phyloP scores from a whole-genome alignment of 148 eudicot species.

The Selenicereus undatus region DNA sequence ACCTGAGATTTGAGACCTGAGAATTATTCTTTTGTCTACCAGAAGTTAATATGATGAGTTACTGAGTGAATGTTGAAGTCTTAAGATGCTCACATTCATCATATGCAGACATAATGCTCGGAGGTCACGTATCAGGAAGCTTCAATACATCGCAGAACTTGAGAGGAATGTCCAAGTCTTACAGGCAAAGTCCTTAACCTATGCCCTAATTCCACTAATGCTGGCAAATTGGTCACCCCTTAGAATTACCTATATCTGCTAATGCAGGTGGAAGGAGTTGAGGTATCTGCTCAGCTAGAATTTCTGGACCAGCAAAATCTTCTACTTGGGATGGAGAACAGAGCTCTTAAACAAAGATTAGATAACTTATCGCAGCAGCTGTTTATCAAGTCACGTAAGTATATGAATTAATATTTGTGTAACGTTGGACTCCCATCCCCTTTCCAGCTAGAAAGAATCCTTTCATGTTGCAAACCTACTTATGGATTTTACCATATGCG shows the following conservation, averaged over 20 bases:
- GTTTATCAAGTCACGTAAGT: slow-evolving; percentile 56
- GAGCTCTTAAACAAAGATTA: slow-evolving; percentile 61
- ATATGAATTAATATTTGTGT: neutral
- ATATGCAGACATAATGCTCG: slow-evolving; percentile 68
- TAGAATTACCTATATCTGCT: neutral
- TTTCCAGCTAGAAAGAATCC: neutral
- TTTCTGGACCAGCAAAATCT: slow-evolving; percentile 76
- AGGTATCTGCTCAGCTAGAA: slow-evolving; percentile 61
- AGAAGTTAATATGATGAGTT: neutral
- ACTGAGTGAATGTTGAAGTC: neutral
- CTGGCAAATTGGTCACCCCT: neutral
- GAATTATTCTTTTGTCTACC: neutral
- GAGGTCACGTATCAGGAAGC: slow-evolving; percentile 73
- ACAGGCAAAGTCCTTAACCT: slow-evolving; percentile 35
- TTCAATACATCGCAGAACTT: slow-evolving; percentile 71
- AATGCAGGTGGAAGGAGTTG: slow-evolving; percentile 53
- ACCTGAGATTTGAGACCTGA: neutral
- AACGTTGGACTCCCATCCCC: neutral
- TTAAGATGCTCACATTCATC: neutral
- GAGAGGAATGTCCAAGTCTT: slow-evolving; percentile 61
- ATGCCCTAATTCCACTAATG: neutral
- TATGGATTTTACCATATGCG: neutral
- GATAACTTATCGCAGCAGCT: slow-evolving; percentile 70
- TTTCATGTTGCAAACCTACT: neutral
- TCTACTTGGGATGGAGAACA: slow-evolving; percentile 69